These are phyloP conservation scores for Phytophthora ohioensis DNA, from an alignment of 352 stramenopile genomes.

Conservation along the genomic window DNA sequence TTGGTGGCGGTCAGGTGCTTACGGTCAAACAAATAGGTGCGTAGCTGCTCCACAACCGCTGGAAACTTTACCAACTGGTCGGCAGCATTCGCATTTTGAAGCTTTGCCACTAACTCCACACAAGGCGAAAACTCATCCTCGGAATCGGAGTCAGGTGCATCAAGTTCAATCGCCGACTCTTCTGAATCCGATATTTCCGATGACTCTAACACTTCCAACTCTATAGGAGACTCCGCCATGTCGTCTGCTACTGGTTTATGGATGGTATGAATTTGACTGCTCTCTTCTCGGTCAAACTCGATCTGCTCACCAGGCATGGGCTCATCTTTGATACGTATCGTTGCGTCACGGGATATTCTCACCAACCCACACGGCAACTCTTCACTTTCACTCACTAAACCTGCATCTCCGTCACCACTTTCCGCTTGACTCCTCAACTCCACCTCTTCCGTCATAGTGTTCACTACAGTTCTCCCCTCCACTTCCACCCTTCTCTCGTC, in stretches of 20 bases:
- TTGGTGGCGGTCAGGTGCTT: conserved; percentile 31
- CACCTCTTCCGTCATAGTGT: not conserved
- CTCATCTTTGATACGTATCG: conserved; percentile 30
- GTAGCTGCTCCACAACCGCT: conserved; percentile 33
- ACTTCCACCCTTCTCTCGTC: not conserved
- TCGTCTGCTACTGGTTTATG: not conserved
- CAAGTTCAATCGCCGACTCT: conserved; percentile 29
- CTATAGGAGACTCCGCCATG: conserved; percentile 21
- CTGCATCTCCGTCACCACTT: not conserved
- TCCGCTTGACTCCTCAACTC: not conserved
- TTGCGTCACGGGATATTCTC: conserved; percentile 1
- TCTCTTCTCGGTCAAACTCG: not conserved
- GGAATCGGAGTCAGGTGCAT: conserved; percentile 37
- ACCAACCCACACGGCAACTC: conserved; percentile 25
- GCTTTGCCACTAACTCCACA: conserved; percentile 24
- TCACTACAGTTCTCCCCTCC: not conserved
- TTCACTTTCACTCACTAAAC: not conserved
- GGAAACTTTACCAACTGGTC: conserved; percentile 38
- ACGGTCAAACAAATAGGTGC: conserved; percentile 29
- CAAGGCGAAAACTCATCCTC: conserved; percentile 33
- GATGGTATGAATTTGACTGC: not conserved
- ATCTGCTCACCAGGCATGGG: not conserved
- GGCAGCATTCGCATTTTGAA: conserved; percentile 12
- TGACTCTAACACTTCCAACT: conserved; percentile 33
- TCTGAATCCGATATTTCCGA: conserved; percentile 21